Evolutionary conservation across 169 alveolate species (phyloP).

Genomic region (Blepharisma undulans): DNA sequence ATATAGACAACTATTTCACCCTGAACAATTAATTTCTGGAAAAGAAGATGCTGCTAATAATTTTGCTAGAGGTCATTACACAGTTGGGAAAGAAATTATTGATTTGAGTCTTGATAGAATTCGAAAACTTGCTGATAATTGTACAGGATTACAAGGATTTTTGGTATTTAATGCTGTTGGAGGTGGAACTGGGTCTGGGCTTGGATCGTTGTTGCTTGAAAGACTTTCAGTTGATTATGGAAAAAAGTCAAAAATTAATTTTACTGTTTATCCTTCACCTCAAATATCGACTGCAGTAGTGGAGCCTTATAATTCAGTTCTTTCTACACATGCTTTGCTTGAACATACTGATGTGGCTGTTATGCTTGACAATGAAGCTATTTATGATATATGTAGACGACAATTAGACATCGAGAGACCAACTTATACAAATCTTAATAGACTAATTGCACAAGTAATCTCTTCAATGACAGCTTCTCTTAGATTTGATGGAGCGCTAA

Average conservation of each 20-base stretch:
- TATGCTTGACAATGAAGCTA: conserved; percentile 99
- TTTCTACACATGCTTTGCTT: conserved; percentile 96
- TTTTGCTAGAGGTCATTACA: conserved; percentile 99
- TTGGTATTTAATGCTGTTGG: conserved; percentile 98
- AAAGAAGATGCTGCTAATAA: conserved; percentile 98
- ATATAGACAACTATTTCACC: conserved; percentile 97
- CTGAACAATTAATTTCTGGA: conserved; percentile 98
- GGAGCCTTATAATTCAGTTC: conserved; percentile 99
- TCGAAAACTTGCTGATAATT: conserved; percentile 98
- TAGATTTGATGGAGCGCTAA: conserved; percentile 98
- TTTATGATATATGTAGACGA: conserved; percentile 97
- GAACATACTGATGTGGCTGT: conserved; percentile 99
- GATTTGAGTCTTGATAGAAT: conserved; percentile 96
- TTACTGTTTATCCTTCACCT: conserved; percentile 98
- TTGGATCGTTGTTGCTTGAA: conserved; percentile 98
- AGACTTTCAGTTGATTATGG: conserved; percentile 98
- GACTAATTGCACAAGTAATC: conserved; percentile 96
- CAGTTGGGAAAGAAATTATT: conserved; percentile 97
- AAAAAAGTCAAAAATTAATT: conserved; percentile 94
- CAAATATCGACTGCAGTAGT: conserved; percentile 98
- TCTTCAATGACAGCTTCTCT: conserved; percentile 96
- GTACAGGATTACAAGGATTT: conserved; percentile 99
- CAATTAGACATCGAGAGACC: conserved; percentile 98
- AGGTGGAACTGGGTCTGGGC: conserved; percentile 99
- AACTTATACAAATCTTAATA: conserved; percentile 96